Percentiles rank a stretch among this genome's conserved stretches.
These are phyloP conservation scores for Clausena lansium DNA, from an alignment of 345 rosid species.

Conservation along the genomic window DNA sequence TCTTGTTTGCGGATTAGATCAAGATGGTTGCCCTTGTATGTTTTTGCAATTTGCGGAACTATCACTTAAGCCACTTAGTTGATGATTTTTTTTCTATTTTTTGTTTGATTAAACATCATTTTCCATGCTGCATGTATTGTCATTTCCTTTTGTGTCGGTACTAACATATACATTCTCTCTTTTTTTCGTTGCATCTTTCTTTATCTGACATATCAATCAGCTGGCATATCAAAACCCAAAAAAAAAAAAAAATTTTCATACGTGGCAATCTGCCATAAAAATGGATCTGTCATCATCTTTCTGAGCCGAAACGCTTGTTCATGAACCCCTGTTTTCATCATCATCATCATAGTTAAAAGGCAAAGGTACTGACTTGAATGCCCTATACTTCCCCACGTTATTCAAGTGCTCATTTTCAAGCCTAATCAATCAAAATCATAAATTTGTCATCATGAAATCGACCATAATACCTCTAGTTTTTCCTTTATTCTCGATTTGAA, in stretches of 20 bases:
- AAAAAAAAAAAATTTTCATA: background rate
- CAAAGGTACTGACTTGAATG: slow-evolving; percentile 76
- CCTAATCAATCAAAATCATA: slow-evolving; percentile 32
- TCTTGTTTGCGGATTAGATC: background rate
- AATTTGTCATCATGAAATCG: background rate
- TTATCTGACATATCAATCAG: background rate
- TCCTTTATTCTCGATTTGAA: background rate
- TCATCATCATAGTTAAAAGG: slow-evolving; percentile 52
- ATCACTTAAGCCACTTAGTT: background rate
- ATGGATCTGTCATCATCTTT: background rate
- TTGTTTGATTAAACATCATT: too few relatives aligned
- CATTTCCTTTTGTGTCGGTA: background rate
- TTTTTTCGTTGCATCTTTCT: background rate
- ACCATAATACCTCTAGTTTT: background rate
- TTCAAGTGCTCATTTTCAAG: slow-evolving; percentile 89
- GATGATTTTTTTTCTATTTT: background rate
- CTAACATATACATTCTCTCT: background rate
- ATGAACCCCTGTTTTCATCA: slow-evolving; percentile 13
- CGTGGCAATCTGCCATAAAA: background rate
- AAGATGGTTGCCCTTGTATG: background rate
- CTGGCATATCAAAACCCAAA: background rate
- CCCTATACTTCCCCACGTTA: slow-evolving; percentile 76
- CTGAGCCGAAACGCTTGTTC: background rate
- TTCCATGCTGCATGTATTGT: background rate
- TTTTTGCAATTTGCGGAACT: background rate